Evolutionary conservation across 305 asterid genomes (phyloP), one percentile per base, ranked within the genome.

Genomic region (Coffea humblotiana): DNA sequence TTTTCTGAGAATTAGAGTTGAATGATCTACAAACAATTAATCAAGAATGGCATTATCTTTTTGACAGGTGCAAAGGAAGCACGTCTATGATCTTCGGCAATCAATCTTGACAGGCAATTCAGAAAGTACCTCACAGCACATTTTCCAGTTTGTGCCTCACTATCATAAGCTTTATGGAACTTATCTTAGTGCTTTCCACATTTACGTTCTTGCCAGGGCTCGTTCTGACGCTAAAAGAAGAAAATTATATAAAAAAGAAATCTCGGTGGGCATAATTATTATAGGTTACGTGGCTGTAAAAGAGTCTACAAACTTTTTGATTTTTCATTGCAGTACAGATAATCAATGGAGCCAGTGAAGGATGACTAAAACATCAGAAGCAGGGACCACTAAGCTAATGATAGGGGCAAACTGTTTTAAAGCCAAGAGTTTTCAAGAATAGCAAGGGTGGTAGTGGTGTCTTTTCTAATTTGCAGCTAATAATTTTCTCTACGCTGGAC

Each of bases 1-100:
- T 48, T 43, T 54, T 37, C 49, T n/a, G 27, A 43, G 61, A 58
- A 65, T 16, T 16, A 40, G 68, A 4, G 32, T 70, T 37, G 9
- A 40, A 23, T 48, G 67, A 70, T 76, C 80, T 49, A 65, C 65
- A 14, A 63, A 29, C 54, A 70, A 79, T 75, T n/a, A 40, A 45
- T 51, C 3, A 3, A n/a, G 16, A 29, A 71, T 32, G 19, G 64
- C 23, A 25, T 58, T 15, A 74, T 84, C 74, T 80, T 83, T 83
- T 81, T 71, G 67, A 69, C 94, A 96, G 99, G 98, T 96, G 86
- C 99, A 96, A 88, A 86, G 99, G 84, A 94, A 92, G 85, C 98
- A 96, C 83, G 97, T 96, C 79, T 96, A 96, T 78, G 94, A 93
- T 85, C 99, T 96, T 85, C 95, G 99, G 43, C 99, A 96, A 82